Conservation (phyloP, 352 stramenopile species). For the Phytopythium vexans region DNA sequence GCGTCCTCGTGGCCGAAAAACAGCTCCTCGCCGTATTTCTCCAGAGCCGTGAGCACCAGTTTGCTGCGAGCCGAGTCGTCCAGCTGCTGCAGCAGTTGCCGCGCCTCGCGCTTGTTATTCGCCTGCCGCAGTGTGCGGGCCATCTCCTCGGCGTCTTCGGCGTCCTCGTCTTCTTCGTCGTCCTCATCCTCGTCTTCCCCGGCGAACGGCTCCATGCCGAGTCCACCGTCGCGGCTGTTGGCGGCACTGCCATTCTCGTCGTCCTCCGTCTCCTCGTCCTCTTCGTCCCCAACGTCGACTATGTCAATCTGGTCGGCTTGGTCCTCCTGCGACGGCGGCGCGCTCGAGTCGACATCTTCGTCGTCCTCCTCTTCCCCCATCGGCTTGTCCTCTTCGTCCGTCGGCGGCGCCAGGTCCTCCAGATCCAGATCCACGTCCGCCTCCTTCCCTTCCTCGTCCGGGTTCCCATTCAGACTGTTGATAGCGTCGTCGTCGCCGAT, state of each 20-base stretch:
- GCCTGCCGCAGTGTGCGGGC: slow-evolving; percentile 25
- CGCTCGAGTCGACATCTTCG: slow-evolving; percentile 3
- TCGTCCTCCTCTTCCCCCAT: slow-evolving; percentile 14
- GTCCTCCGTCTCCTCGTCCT: slow-evolving; percentile 14
- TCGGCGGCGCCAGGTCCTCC: slow-evolving; percentile 14
- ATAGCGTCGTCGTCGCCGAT: neutral
- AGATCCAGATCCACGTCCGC: slow-evolving; percentile 13
- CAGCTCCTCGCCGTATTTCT: slow-evolving; percentile 68
- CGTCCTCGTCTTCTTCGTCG: slow-evolving; percentile 30
- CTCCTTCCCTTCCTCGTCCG: slow-evolving; percentile 6
- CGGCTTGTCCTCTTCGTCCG: slow-evolving; percentile 13
- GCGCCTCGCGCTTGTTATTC: slow-evolving; percentile 49
- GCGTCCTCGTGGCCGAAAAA: slow-evolving; percentile 58
- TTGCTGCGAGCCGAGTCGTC: slow-evolving; percentile 54
- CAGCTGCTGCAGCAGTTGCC: slow-evolving; percentile 42
- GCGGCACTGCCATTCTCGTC: slow-evolving; percentile 4
- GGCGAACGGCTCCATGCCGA: slow-evolving; percentile 8
- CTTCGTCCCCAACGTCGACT: slow-evolving; percentile 18
- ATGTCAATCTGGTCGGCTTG: slow-evolving; percentile 18
- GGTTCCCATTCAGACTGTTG: slow-evolving; percentile 2
- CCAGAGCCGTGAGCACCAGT: slow-evolving; percentile 50
- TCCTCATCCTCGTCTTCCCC: slow-evolving; percentile 23
- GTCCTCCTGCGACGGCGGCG: slow-evolving; percentile 14
- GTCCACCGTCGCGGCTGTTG: slow-evolving; percentile 12
- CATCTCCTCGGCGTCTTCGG: slow-evolving; percentile 21